Evolutionary conservation across 306 rosid genomes (phyloP).

Genomic region (Hylodesmum podocarpum): DNA sequence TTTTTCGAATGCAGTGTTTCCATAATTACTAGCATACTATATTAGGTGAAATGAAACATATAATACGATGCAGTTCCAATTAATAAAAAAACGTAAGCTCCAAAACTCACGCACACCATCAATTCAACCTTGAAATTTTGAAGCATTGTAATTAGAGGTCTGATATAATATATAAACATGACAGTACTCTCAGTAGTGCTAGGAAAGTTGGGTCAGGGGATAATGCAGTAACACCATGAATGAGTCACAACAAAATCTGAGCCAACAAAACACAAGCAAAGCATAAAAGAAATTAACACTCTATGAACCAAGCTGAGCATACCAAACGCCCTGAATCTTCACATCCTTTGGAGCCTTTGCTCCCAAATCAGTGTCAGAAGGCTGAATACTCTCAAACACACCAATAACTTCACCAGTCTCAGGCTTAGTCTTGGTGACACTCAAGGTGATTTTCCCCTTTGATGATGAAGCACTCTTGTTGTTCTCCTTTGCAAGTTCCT

Average conservation of each 20-base stretch:
- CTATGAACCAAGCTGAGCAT: slow-evolving; percentile 92
- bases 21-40: background rate
- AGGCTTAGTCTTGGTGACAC: slow-evolving; percentile 85
- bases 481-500: slow-evolving; percentile 84
- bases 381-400: slow-evolving; percentile 90
- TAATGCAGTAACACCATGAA: slow-evolving; percentile 31
- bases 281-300: background rate
- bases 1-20: background rate
- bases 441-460: slow-evolving; percentile 76
- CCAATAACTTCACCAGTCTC: slow-evolving; percentile 92
- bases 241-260: slow-evolving; percentile 55
- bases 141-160: slow-evolving; percentile 32
- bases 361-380: slow-evolving; percentile 97
- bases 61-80: slow-evolving; percentile 25
- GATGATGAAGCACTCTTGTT: slow-evolving; percentile 68
- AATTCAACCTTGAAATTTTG: slow-evolving; percentile 4
- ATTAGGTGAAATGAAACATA: background rate
- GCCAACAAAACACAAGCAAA: slow-evolving; percentile 16
- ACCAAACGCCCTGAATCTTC: slow-evolving; percentile 93
- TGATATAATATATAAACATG: slow-evolving; percentile 46
- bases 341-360: slow-evolving; percentile 95
- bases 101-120: slow-evolving; percentile 45
- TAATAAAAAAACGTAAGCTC: slow-evolving; percentile 18
- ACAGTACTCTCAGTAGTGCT: slow-evolving; percentile 28
- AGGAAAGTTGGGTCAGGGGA: slow-evolving; percentile 35